Base-by-base conservation (phyloP, 352 stramenopile species). In the Peronosclerospora sorghi region DNA sequence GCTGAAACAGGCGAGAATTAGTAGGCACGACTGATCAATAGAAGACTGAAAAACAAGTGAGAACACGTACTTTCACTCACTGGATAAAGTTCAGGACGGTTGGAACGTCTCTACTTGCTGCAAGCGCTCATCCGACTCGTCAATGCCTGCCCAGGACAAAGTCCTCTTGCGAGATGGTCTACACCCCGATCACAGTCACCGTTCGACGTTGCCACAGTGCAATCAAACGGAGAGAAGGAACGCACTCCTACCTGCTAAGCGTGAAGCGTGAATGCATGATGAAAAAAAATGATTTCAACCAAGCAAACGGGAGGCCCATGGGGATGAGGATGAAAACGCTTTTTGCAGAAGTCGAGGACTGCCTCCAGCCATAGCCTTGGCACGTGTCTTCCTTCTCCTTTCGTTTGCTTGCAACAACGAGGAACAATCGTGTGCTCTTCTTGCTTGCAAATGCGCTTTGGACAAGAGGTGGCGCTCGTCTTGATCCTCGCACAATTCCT, bases 121-220 rank as follows among this genome's bases (percentile, higher is more conserved):
- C 21, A 78, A 30, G 4, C 76, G 45, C 27, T 64, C 51, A 29
- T 79, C 62, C 9, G 74, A 52, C 45, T 78, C 55, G 42, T 84
- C 61, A 1, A 84, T 39, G 12, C 71, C 73, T 2, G 75, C 73
- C 43, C 66, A 68, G 20, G 75, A 71, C 12, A 68, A 62, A 24
- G 63, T 72, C 41, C 73, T 69, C 35, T 88, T 85, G 34, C 70
- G 71, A 37, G 72, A 70, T 8, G 67, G 64, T 42, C 69, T 82
- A 19, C 47, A 18, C 17, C 40, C 23, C 14, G 9, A 35, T 18
- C 5, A 34, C 9, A 7, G 26, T 12, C 7, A 30, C 7, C 26
- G 26, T 34, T n/a, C 13, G 4, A n/a, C 14, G 28, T 27, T 10
- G 27, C 15, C 21, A 44, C 1, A 32, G n/a, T 35, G 23, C 27